Conservation (phyloP, 1,139 yeast species). For the Yamadazyma diospyri region DNA sequence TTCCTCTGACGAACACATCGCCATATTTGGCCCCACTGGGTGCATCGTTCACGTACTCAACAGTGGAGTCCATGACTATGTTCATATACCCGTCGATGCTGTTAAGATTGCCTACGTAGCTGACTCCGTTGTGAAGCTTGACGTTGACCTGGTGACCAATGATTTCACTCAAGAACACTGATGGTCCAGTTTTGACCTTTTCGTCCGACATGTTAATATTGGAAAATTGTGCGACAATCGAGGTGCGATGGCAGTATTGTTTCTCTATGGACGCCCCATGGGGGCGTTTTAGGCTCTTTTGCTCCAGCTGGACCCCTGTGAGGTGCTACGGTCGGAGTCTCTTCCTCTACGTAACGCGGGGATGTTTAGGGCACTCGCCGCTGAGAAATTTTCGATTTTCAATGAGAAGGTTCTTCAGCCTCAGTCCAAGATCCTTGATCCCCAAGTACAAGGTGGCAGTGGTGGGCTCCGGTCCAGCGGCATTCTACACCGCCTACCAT, state of each 20-base stretch:
- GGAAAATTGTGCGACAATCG: constrained; percentile 2
- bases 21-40: constrained; percentile 59
- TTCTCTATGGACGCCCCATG: too few species aligned
- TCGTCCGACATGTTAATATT: constrained; percentile 7
- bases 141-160: constrained; percentile 80
- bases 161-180: constrained; percentile 76
- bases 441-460: constrained; percentile 51
- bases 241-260: too few species aligned
- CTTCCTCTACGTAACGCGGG: too few species aligned
- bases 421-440: neutral
- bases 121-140: constrained; percentile 82
- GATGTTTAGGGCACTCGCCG: too few species aligned
- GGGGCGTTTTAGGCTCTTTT: too few species aligned
- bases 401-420: too few species aligned
- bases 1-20: constrained; percentile 92
- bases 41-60: constrained; percentile 59
- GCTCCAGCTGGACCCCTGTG: too few species aligned
- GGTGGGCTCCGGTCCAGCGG: constrained; percentile 96
- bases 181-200: constrained; percentile 48
- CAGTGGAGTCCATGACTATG: constrained; percentile 75
- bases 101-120: constrained; percentile 69
- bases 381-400: too few species aligned
- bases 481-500: constrained; percentile 84
- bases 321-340: neutral
- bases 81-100: constrained; percentile 98